Evolutionary conservation across 169 alveolate species (phyloP).

Genomic region (Eimeria acervulina): DNA sequence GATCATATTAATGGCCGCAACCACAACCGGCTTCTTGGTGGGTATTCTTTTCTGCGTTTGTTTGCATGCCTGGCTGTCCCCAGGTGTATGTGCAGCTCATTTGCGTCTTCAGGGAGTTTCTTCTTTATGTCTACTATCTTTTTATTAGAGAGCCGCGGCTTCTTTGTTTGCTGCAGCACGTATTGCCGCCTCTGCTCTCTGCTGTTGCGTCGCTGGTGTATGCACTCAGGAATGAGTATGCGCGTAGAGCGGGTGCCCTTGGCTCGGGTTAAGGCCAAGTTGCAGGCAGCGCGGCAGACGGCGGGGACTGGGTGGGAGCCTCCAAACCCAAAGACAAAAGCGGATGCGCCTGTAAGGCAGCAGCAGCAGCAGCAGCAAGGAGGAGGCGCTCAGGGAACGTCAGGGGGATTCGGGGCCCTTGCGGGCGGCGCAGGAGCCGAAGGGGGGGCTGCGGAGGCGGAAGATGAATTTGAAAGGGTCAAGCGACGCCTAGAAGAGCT

Average conservation of each 20-base stretch:
- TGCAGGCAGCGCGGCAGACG: conserved; percentile 36
- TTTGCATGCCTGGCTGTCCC: too few species aligned
- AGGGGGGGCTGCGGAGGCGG: conserved; percentile 71
- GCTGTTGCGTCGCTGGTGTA: too few species aligned
- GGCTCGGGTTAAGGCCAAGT: conserved; percentile 91
- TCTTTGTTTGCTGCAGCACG: too few species aligned
- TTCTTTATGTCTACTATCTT: too few species aligned
- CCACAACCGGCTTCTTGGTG: conserved; percentile 95
- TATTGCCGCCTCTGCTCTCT: too few species aligned
- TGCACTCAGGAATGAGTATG: conserved; percentile 92
- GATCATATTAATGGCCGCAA: conserved; percentile 96
- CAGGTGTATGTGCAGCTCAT: too few species aligned
- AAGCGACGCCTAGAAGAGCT: conserved; percentile 85
- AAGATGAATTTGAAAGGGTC: conserved; percentile 83
- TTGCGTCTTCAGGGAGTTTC: too few species aligned
- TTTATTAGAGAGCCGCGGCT: too few species aligned
- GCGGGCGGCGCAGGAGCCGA: neutral
- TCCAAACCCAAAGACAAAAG: neutral
- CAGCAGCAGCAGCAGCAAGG: neutral
- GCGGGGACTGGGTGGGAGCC: conserved; percentile 52
- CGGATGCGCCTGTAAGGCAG: neutral
- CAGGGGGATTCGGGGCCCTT: conserved; percentile 23
- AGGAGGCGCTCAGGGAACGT: neutral
- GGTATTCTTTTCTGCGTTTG: neutral
- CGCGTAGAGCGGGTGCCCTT: conserved; percentile 94